Percentiles rank a stretch among this genome's conserved stretches.
Evolutionary conservation across 805 yeast species (phyloP).

Genomic region (Saturnispora ahearnii): DNA sequence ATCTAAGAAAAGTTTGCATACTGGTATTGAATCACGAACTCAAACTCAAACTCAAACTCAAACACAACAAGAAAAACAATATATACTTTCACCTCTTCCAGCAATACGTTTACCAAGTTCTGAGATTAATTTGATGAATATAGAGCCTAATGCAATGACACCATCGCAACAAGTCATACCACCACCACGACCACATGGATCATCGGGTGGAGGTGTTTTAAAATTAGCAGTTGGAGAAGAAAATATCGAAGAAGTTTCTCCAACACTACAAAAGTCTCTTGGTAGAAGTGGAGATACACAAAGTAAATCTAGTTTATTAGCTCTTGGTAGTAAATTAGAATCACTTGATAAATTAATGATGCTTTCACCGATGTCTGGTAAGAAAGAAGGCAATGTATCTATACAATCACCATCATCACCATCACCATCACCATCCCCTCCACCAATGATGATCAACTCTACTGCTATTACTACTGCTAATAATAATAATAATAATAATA

Average conservation of each 20-base stretch:
- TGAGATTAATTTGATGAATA: not conserved
- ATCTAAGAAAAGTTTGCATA: slow-evolving; percentile 15
- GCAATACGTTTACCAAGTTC: not conserved
- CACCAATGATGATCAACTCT: not conserved
- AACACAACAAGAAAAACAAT: not conserved
- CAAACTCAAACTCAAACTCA: not conserved
- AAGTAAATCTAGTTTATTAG: not conserved
- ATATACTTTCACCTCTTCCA: not conserved
- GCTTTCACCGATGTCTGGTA: slow-evolving; percentile 1
- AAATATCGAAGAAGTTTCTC: slow-evolving; percentile 6
- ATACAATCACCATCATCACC: not conserved
- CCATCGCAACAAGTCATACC: not conserved
- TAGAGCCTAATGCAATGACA: not conserved
- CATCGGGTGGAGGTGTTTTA: not conserved
- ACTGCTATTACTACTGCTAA: not conserved
- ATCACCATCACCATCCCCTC: not conserved
- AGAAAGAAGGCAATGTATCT: not conserved
- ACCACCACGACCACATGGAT: not conserved
- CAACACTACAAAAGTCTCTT: slow-evolving; percentile 7
- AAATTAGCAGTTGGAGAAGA: not conserved
- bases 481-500: not conserved
- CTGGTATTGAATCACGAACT: slow-evolving; percentile 5
- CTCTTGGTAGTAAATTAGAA: not conserved
- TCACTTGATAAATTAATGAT: slow-evolving; percentile 1
- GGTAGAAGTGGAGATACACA: not conserved